A percentile compares a stretch with the other conserved stretches of the same genome.
phyloP scores from a whole-genome alignment of 768 basidiomycete genomes.

The Termitomyces sp. region DNA sequence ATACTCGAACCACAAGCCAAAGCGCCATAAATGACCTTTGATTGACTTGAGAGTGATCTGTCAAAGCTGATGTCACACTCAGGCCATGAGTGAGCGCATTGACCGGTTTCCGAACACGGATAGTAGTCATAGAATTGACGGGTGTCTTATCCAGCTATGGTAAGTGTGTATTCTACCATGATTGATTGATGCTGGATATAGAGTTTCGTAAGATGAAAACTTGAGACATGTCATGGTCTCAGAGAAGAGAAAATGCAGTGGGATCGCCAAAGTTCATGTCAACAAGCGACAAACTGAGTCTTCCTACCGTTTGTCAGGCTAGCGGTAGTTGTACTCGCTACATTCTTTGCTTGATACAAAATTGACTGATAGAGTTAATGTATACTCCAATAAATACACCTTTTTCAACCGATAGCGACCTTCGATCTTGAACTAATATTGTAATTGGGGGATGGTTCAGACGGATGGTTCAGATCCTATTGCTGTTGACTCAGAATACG shows the following conservation, averaged over 20 bases:
- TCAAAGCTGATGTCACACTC: background rate
- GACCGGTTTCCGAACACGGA: background rate
- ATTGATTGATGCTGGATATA: no score
- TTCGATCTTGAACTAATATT: background rate
- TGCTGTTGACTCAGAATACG: background rate
- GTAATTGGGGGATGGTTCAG: background rate
- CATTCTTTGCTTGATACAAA: background rate
- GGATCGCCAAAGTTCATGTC: no score
- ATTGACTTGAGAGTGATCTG: background rate
- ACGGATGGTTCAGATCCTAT: background rate
- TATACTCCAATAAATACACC: conserved; percentile 11
- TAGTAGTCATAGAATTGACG: background rate
- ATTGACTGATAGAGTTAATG: no score
- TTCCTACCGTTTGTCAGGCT: no score
- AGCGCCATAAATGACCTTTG: background rate
- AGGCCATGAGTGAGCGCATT: background rate
- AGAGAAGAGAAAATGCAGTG: background rate
- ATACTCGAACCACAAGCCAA: background rate
- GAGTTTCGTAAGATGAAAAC: background rate
- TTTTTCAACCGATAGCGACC: background rate
- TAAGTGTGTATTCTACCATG: no score
- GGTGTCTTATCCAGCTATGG: background rate
- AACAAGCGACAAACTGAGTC: no score
- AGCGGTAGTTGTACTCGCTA: background rate
- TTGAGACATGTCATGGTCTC: background rate